Evolutionary conservation across 2,329 filamentous ascomycete genomes (phyloP).

Genomic region (Colletotrichum liaoningense): DNA sequence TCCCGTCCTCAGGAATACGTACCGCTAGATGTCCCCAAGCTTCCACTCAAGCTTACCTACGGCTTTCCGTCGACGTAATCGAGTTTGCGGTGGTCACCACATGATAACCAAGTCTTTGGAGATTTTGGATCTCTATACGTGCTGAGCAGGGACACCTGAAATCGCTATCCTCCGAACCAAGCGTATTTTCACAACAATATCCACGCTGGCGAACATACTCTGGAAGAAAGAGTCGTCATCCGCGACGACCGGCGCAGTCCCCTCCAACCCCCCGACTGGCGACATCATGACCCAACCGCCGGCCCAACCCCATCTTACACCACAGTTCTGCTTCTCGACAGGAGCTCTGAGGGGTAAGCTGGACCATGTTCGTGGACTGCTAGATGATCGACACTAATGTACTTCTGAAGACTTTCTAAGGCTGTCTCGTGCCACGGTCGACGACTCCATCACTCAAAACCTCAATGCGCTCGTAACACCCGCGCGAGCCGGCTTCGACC

Average conservation of each 20-base stretch:
- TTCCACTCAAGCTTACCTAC: background rate
- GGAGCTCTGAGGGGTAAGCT: conserved; percentile 73
- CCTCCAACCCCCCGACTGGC: conserved; percentile 42
- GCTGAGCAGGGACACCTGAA: too few species aligned
- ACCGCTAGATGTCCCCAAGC: background rate
- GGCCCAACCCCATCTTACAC: conserved; percentile 68
- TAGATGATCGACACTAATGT: background rate
- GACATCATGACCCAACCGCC: conserved; percentile 60
- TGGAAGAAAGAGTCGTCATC: conserved; percentile 58
- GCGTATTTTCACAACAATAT: background rate
- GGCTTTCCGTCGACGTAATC: conserved; percentile 3
- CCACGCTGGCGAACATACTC: conserved; percentile 61
- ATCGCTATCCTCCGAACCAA: background rate
- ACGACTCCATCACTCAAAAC: conserved; percentile 94
- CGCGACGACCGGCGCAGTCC: conserved; percentile 49
- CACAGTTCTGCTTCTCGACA: conserved; percentile 83
- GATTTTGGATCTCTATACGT: too few species aligned
- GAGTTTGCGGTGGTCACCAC: background rate
- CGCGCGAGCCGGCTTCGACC: conserved; percentile 78
- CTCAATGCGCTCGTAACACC: conserved; percentile 90
- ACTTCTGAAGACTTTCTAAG: conserved; percentile 82
- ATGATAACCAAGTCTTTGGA: background rate
- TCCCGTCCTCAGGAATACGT: background rate
- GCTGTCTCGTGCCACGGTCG: conserved; percentile 83
- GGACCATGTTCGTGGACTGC: background rate